Base-by-base conservation (phyloP, 2,329 filamentous ascomycete genomes). In the Geosmithia flava region DNA sequence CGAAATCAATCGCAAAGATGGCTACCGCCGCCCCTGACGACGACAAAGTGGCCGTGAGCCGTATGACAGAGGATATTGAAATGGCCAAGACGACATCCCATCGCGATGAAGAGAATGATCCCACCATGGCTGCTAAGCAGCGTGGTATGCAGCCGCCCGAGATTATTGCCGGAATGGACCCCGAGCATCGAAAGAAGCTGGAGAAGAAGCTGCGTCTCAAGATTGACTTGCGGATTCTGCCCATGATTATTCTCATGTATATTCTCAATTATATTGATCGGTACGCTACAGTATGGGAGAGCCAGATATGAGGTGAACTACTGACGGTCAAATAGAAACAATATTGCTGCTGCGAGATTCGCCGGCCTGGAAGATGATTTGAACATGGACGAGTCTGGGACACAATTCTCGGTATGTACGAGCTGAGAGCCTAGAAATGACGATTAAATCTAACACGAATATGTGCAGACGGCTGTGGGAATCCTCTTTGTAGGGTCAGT, bases 231-330 rank as follows among this genome's bases (percentile, higher is more conserved):
- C 65, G 79, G 42, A 58, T 84, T 17, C 64, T 85, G 55, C 79
- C 79, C 1, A 75, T 77, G 59, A 65, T 83, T 20, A 74, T 82
- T 50, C 57, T 81, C 51, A 80, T 83, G 71, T 83, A 82, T 52
- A 79, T 83, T 53, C 61, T 83, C 61, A 83, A 82, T 55, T 83
- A 80, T 58, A 65, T 82, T 46, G 75, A 78, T 48, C 54, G 61
- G 61, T 63, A 20, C n/a, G 20, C 20, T 16, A 33, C 44, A 15
- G 39, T 27, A n/a, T 4, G 37, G n/a, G 41, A 11, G 5, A 20
- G 8, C 37, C 19, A 7, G n/a, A 17, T 4, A 39, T 11, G 3
- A 10, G 15, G n/a, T n/a, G 10, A 4, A 16, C 20, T 4, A 20
- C 41, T 42, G 41, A 42, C 41, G 15, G 10, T 37, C 8, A 15